Conservation (phyloP, 495 filamentous ascomycete genomes). For the Lineolata rhizophorae region DNA sequence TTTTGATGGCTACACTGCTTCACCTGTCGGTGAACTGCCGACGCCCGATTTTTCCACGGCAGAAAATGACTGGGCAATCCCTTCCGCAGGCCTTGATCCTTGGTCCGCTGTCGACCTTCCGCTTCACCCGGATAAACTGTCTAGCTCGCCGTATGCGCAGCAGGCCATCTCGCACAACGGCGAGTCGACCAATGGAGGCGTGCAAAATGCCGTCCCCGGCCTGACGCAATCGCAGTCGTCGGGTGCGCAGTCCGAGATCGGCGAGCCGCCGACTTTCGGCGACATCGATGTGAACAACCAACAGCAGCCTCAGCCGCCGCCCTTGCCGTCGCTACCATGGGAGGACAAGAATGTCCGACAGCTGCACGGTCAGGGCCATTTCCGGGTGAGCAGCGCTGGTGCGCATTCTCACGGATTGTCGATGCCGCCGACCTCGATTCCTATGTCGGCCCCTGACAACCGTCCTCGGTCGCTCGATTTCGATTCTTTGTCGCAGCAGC, state of each 20-base stretch:
- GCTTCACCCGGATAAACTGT: constrained; percentile 9
- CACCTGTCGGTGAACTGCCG: too few relatives aligned
- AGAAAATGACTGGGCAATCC: constrained; percentile 9
- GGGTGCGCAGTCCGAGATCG: constrained; percentile 16
- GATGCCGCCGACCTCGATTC: too few relatives aligned
- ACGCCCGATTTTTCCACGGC: constrained; percentile 5
- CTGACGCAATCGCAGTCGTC: constrained; percentile 17
- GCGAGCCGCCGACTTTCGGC: constrained; percentile 8
- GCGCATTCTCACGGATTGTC: too few relatives aligned
- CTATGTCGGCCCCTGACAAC: too few relatives aligned
- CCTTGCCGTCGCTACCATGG: too few relatives aligned
- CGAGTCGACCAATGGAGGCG: constrained; percentile 9
- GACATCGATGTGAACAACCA: constrained; percentile 6
- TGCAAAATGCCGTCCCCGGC: too few relatives aligned
- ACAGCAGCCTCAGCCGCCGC: constrained; percentile 3
- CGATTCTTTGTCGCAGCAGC: too few relatives aligned
- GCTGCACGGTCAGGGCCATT: too few relatives aligned
- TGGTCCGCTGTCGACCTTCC: constrained; percentile 12
- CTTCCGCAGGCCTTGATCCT: constrained; percentile 7
- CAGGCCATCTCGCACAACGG: constrained; percentile 13
- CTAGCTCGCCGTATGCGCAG: constrained; percentile 4
- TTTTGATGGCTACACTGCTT: too few relatives aligned
- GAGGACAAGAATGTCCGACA: constrained; percentile 9
- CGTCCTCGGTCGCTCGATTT: too few relatives aligned
- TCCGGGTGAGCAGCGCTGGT: too few relatives aligned